Base-by-base conservation (phyloP, 208 protist species). In the Trypanosoma avium region DNA sequence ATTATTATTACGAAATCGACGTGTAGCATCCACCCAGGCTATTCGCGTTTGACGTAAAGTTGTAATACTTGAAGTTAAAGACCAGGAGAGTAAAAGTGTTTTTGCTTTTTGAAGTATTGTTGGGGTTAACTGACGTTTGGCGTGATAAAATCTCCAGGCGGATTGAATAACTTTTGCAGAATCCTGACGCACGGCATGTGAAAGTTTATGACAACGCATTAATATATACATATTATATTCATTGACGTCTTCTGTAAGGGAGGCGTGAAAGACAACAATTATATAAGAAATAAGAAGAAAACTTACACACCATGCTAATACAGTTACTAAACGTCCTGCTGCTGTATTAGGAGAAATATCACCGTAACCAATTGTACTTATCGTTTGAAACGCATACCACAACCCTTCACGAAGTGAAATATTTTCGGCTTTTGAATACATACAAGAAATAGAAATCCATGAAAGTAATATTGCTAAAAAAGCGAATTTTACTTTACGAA, bases 361-460 rank as follows among this genome's bases (percentile, higher is more conserved):
- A 49, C 88, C 85, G 70, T 92, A 92, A 24, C 86, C 86, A 21
- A 95, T 59, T 26, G 86, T 91, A 43, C 81, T 61, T 45, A 92
- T 60, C 4, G 88, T 80, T 67, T 92, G 81, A 47, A 92, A 92
- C 30, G 75, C 73, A 61, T 86, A 92, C 85, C 86, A 95, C 29
- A 91, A n/a, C 27, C 70, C 79, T 33, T 92, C 80, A 30, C 53
- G 42, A 4, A 90, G 42, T 35, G 67, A 59, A n/a, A 76, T 45
- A 12, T 27, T 33, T 61, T 88, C 77, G 17, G 86, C 71, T 46
- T 81, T 77, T 27, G 67, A 42, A 66, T 81, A 88, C 52, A 92
- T 65, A 52, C 53, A 76, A 47, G 73, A 70, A 21, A 92, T 57
- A 26, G 70, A 73, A 32, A 88, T 57, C 79, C 86, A 88, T 43